Evolutionary conservation across 352 stramenopile genomes (phyloP).

Genomic region (Blastocystis sp.): DNA sequence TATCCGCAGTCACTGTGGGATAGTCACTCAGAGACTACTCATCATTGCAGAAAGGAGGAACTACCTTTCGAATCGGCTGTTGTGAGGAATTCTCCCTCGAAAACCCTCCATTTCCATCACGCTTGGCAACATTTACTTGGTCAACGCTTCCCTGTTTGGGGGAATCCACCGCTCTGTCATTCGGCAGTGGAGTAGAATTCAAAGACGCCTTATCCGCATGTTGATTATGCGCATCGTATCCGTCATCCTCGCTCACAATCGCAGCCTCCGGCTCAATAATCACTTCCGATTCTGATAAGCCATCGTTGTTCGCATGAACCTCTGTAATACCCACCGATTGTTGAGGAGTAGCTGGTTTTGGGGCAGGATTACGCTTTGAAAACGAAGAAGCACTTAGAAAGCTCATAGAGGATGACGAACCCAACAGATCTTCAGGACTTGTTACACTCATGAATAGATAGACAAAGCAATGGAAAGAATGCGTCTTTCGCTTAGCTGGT

Average conservation of each 20-base stretch:
- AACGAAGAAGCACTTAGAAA: conserved; percentile 25
- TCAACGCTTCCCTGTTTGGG: no score
- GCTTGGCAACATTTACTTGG: no score
- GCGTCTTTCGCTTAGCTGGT: conserved; percentile 5
- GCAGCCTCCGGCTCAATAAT: background rate
- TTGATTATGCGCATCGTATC: no score
- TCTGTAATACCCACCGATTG: background rate
- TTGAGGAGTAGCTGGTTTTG: background rate
- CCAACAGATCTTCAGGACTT: background rate
- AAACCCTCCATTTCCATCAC: no score
- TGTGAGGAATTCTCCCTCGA: no score
- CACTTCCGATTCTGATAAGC: background rate
- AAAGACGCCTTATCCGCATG: no score
- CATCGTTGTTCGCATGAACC: background rate
- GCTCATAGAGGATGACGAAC: conserved; percentile 43
- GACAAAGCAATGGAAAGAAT: background rate
- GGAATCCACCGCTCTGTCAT: no score
- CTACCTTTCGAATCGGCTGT: background rate
- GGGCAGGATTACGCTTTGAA: background rate
- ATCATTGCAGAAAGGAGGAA: background rate
- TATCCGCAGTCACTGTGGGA: conserved; percentile 35
- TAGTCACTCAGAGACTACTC: conserved; percentile 20
- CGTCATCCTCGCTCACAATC: no score
- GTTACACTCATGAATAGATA: conserved; percentile 24
- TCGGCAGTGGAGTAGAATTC: no score